phyloP scores from a whole-genome alignment of 2,329 filamentous ascomycete genomes.

The Talaromyces islandicus region DNA sequence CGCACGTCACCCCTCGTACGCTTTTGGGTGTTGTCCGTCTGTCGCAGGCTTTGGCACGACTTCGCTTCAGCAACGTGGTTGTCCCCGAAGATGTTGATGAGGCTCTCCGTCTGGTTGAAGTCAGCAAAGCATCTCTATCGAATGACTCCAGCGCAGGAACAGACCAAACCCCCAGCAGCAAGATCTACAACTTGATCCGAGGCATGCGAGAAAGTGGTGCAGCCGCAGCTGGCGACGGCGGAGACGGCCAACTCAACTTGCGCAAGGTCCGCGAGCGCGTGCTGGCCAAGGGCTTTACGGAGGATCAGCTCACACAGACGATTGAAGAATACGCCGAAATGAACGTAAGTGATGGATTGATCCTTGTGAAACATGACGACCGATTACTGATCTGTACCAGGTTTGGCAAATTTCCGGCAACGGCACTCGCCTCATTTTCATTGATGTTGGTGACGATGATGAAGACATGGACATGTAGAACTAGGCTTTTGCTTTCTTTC shows the following conservation, averaged over 20 bases:
- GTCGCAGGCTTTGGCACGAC: conserved; percentile 83
- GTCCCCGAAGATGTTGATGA: conserved; percentile 93
- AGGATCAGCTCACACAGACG: conserved; percentile 80
- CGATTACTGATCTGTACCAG: conserved; percentile 45
- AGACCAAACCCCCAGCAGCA: conserved; percentile 74
- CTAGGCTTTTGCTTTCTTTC: background rate
- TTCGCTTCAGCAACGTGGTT: conserved; percentile 81
- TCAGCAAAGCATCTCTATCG: conserved; percentile 86
- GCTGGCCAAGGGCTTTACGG: conserved; percentile 92
- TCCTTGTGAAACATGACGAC: background rate
- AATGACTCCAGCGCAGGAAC: conserved; percentile 59
- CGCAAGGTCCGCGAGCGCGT: conserved; percentile 85
- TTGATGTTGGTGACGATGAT: conserved; percentile 49
- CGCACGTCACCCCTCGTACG: conserved; percentile 89
- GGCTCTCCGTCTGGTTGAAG: conserved; percentile 81
- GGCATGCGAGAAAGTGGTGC: conserved; percentile 80
- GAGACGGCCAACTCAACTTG: conserved; percentile 72
- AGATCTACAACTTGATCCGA: conserved; percentile 93
- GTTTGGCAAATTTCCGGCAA: conserved; percentile 73
- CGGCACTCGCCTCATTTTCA: conserved; percentile 65
- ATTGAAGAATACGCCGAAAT: conserved; percentile 83
- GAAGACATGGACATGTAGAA: conserved; percentile 40
- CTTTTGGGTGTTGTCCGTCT: conserved; percentile 88
- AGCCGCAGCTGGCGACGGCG: conserved; percentile 68
- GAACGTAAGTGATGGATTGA: conserved; percentile 63